These are phyloP conservation scores for Oryza meyeriana DNA, from an alignment of 176 grass and related monocot genomes.

Conservation along the genomic window DNA sequence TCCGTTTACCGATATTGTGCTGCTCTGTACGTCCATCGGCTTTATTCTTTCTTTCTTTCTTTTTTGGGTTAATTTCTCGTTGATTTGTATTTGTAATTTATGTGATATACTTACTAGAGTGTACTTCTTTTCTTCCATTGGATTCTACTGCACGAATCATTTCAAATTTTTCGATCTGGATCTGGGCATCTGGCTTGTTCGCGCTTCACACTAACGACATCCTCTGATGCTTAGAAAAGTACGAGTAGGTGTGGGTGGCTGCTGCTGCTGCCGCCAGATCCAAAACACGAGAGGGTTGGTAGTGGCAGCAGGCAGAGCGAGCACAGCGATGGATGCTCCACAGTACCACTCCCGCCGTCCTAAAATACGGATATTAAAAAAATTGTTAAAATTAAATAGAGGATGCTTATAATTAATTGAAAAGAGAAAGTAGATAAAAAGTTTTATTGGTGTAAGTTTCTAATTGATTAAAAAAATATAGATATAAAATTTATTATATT, in stretches of 20 bases:
- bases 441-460: too few species aligned
- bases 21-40: slow-evolving; percentile 32
- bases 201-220: background rate
- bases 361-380: too few species aligned
- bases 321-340: background rate
- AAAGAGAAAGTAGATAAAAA: too few species aligned
- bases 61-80: background rate
- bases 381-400: too few species aligned
- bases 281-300: background rate
- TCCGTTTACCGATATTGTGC: slow-evolving; percentile 35
- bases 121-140: slow-evolving; percentile 12
- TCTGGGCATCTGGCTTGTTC: slow-evolving; percentile 10
- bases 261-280: background rate
- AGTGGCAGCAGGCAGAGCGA: background rate
- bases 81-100: slow-evolving; percentile 39
- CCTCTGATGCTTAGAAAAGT: background rate
- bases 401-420: too few species aligned
- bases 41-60: slow-evolving; percentile 45
- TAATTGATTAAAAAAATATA: too few species aligned
- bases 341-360: too few species aligned
- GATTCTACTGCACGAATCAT: background rate
- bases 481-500: too few species aligned
- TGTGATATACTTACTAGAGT: slow-evolving; percentile 34
- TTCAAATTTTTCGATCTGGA: slow-evolving; percentile 6
- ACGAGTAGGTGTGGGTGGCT: background rate